These are phyloP conservation scores for Setaria italica DNA, from an alignment of 202 grass and related monocot genomes.

Conservation along the genomic window DNA sequence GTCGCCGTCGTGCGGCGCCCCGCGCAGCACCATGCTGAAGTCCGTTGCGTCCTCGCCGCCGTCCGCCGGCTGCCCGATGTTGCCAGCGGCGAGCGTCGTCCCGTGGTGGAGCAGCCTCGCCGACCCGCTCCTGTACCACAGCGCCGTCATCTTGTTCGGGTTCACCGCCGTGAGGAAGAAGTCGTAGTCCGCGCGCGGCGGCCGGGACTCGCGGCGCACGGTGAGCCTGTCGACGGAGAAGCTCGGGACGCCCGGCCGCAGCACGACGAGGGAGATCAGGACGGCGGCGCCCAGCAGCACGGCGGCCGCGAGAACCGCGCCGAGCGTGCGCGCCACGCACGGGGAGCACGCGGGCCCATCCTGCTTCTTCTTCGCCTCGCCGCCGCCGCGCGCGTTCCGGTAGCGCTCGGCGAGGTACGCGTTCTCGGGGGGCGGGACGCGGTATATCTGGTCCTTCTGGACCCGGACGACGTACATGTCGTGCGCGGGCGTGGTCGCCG, in stretches of 20 bases:
- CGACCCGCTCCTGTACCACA: constrained; percentile 51
- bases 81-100: constrained; percentile 49
- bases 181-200: constrained; percentile 49
- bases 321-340: constrained; percentile 52
- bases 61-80: constrained; percentile 48
- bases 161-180: constrained; percentile 65
- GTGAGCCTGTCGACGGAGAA: constrained; percentile 59
- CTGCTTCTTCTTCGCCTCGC: neutral
- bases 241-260: constrained; percentile 57
- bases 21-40: constrained; percentile 53
- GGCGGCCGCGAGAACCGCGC: neutral
- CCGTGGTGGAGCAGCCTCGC: constrained; percentile 40
- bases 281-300: constrained; percentile 37
- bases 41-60: constrained; percentile 53
- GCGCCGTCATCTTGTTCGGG: constrained; percentile 64
- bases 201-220: constrained; percentile 32
- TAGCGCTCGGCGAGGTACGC: constrained; percentile 76
- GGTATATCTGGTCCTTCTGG: constrained; percentile 94
- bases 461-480: constrained; percentile 87
- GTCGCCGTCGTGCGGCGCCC: constrained; percentile 36
- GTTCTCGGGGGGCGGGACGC: constrained; percentile 90
- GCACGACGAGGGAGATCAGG: constrained; percentile 32
- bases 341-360: constrained; percentile 1
- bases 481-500: neutral
- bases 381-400: constrained; percentile 38